Evolutionary conservation across 768 basidiomycete genomes (phyloP).

Genomic region (Lactarius hatsudake): DNA sequence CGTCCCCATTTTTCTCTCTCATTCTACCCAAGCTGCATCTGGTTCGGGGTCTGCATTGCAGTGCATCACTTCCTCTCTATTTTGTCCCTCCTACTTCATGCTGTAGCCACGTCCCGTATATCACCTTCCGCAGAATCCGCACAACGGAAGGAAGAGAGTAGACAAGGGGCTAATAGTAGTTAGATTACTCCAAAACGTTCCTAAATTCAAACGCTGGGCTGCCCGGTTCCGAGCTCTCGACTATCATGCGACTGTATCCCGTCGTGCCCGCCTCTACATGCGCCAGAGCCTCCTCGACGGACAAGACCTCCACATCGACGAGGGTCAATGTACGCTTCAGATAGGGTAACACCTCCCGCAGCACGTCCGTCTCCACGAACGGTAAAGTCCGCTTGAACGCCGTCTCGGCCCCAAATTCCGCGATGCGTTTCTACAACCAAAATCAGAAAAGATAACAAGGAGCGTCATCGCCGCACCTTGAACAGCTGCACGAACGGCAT

Average conservation of each 20-base stretch:
- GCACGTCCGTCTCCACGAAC: constrained; percentile 77
- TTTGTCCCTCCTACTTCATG: too few relatives aligned
- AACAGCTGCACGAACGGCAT: constrained; percentile 95
- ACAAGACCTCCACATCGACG: constrained; percentile 65
- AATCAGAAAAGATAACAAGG: constrained; percentile 4
- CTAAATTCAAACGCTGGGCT: constrained; percentile 84
- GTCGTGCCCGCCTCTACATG: constrained; percentile 42
- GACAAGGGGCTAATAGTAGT: neutral
- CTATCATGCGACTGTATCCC: constrained; percentile 64
- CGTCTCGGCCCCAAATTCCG: constrained; percentile 65
- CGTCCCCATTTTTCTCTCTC: too few relatives aligned
- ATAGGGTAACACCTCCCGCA: constrained; percentile 72
- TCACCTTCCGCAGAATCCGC: neutral
- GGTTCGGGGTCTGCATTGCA: too few relatives aligned
- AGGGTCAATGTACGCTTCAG: constrained; percentile 73
- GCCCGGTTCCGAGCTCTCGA: constrained; percentile 87
- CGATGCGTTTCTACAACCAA: constrained; percentile 69
- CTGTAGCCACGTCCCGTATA: too few relatives aligned
- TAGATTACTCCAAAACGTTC: constrained; percentile 45
- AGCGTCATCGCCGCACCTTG: constrained; percentile 58
- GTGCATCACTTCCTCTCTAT: too few relatives aligned
- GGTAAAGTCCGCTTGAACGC: constrained; percentile 82
- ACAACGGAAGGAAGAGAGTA: neutral
- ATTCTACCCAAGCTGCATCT: too few relatives aligned
- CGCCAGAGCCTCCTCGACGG: constrained; percentile 63